Conservation (phyloP, 768 basidiomycete species). For the Lenzites betulinus region DNA sequence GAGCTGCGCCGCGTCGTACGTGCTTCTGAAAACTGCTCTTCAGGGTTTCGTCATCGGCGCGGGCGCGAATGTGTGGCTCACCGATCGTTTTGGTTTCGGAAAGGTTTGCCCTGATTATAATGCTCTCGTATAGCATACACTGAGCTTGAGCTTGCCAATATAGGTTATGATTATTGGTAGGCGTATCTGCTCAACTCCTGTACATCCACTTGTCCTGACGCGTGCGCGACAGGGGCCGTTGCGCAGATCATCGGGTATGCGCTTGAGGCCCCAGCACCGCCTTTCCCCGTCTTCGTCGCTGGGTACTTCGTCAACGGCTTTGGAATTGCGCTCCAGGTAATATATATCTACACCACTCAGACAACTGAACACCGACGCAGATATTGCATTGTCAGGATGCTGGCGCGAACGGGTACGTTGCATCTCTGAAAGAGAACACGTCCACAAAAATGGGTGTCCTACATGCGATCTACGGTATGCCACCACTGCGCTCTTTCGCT, state of each 20-base stretch:
- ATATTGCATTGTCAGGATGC: no score
- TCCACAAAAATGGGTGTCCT: constrained; percentile 70
- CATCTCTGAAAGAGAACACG: constrained; percentile 53
- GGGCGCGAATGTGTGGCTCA: constrained; percentile 47
- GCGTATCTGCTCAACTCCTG: neutral
- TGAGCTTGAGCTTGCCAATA: neutral
- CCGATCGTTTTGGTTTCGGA: constrained; percentile 49
- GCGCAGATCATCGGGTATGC: constrained; percentile 55
- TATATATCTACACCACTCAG: no score
- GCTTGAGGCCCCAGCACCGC: constrained; percentile 56
- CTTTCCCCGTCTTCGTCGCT: constrained; percentile 64
- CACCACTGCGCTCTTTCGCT: no score
- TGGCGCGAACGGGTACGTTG: constrained; percentile 72
- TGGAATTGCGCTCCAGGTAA: constrained; percentile 49
- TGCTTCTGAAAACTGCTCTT: neutral
- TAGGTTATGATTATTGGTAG: constrained; percentile 44
- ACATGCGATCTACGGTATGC: constrained; percentile 64
- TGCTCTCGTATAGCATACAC: no score
- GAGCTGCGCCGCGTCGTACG: no score
- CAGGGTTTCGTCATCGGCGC: constrained; percentile 53
- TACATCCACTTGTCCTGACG: neutral
- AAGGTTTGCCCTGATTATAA: constrained; percentile 34
- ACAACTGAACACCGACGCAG: no score
- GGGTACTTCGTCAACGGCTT: constrained; percentile 50
- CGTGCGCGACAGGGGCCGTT: constrained; percentile 43